Conservation (phyloP, 768 basidiomycete genomes). For the Cubamyces sp. region DNA sequence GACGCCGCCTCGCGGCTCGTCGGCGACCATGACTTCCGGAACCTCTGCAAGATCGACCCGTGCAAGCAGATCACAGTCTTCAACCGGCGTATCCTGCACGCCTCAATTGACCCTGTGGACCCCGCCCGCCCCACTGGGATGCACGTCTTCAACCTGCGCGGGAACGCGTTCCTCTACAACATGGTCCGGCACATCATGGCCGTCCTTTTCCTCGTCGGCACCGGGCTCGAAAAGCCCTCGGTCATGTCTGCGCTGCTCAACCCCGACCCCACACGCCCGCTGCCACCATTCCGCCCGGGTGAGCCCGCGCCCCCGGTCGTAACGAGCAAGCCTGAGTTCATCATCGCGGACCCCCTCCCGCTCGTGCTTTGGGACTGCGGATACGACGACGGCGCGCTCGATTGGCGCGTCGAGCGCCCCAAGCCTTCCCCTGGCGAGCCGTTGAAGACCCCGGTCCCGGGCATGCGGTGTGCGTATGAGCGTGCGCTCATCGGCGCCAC, state of each 20-base stretch:
- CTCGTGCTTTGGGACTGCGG: slow-evolving; percentile 91
- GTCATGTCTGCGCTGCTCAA: slow-evolving; percentile 78
- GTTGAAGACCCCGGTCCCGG: slow-evolving; percentile 29
- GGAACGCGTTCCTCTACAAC: slow-evolving; percentile 91
- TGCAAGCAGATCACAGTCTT: slow-evolving; percentile 89
- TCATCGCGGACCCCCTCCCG: slow-evolving; percentile 92
- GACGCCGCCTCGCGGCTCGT: slow-evolving; percentile 70
- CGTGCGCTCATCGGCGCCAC: slow-evolving; percentile 68
- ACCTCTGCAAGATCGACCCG: slow-evolving; percentile 92
- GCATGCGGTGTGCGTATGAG: slow-evolving; percentile 39
- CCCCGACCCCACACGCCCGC: slow-evolving; percentile 50
- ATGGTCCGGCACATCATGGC: slow-evolving; percentile 97
- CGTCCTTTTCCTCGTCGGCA: slow-evolving; percentile 84
- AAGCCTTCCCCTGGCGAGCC: slow-evolving; percentile 34
- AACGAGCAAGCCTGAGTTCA: slow-evolving; percentile 82
- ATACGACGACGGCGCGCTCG: slow-evolving; percentile 65
- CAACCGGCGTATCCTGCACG: slow-evolving; percentile 65
- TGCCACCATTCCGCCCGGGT: slow-evolving; percentile 40
- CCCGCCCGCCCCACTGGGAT: slow-evolving; percentile 36
- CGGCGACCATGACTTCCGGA: slow-evolving; percentile 95
- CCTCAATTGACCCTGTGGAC: slow-evolving; percentile 58
- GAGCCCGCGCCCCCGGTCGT: slow-evolving; percentile 50
- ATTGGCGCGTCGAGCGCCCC: slow-evolving; percentile 69
- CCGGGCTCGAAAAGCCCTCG: slow-evolving; percentile 73
- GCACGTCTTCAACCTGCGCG: slow-evolving; percentile 83